phyloP scores from a whole-genome alignment of 495 filamentous ascomycete species.

The Penicillium herquei region DNA sequence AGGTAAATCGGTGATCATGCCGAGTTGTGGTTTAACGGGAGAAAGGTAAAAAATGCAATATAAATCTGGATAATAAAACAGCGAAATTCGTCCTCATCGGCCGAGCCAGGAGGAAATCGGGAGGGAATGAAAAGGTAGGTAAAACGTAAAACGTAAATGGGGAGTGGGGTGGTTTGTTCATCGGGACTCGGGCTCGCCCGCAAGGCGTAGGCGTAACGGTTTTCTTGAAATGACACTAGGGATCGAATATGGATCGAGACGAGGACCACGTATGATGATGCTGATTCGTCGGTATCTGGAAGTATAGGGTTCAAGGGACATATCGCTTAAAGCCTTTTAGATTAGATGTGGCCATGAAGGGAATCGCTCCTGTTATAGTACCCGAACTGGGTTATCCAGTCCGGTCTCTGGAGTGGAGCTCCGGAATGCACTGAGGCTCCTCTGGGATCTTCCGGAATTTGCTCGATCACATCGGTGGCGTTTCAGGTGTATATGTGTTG shows the following conservation, averaged over 20 bases:
- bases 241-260: slow-evolving; percentile 24
- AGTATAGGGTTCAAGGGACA: slow-evolving; percentile 23
- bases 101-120: not conserved
- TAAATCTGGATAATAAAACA: no score
- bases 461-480: no score
- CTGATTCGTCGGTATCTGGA: slow-evolving; percentile 16
- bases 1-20: slow-evolving; percentile 13
- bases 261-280: slow-evolving; percentile 8
- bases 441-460: not conserved
- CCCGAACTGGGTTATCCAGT: slow-evolving; percentile 1
- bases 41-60: not conserved
- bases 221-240: slow-evolving; percentile 30
- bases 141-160: slow-evolving; percentile 1
- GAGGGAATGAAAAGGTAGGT: not conserved
- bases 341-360: slow-evolving; percentile 12
- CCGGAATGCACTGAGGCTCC: slow-evolving; percentile 20
- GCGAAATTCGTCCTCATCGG: no score
- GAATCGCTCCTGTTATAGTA: no score
- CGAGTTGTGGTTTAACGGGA: not conserved
- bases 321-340: slow-evolving; percentile 18
- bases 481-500: no score
- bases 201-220: slow-evolving; percentile 39
- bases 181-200: slow-evolving; percentile 35
- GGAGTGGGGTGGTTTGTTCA: slow-evolving; percentile 18
- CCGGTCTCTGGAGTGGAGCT: slow-evolving; percentile 32